Evolutionary conservation across 2,329 filamentous ascomycete species (phyloP).

Genomic region (Neonectria neomacrospora): DNA sequence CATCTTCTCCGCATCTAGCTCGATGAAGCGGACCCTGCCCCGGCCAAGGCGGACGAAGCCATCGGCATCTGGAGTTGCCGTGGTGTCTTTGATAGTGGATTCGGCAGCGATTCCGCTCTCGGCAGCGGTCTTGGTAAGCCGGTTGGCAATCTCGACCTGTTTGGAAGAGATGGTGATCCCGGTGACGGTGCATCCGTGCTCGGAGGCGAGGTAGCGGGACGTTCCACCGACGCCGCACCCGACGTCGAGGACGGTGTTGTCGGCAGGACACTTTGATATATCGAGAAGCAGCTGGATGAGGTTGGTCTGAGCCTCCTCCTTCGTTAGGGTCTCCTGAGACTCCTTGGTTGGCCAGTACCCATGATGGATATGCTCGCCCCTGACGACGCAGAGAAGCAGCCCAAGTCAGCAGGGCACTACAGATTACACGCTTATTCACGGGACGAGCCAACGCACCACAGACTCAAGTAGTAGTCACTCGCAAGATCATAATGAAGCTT

Average conservation of each 20-base stretch:
- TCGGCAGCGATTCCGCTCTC: slow-evolving; percentile 25
- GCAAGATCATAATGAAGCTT: slow-evolving; percentile 70
- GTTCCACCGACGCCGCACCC: slow-evolving; percentile 71
- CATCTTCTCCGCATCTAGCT: slow-evolving; percentile 72
- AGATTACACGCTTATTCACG: not conserved
- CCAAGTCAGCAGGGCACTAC: slow-evolving; percentile 6
- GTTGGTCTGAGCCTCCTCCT: slow-evolving; percentile 67
- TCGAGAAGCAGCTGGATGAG: slow-evolving; percentile 65
- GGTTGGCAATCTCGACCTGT: slow-evolving; percentile 68
- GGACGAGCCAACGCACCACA: slow-evolving; percentile 58
- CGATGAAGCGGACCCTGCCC: slow-evolving; percentile 64
- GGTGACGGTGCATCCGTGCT: slow-evolving; percentile 63
- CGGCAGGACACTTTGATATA: slow-evolving; percentile 45
- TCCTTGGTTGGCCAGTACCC: slow-evolving; percentile 65
- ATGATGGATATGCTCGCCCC: slow-evolving; percentile 73
- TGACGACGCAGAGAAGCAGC: slow-evolving; percentile 40
- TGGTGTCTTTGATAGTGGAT: slow-evolving; percentile 2
- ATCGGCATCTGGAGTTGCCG: slow-evolving; percentile 38
- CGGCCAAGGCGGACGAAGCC: slow-evolving; percentile 54
- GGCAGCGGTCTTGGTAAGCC: slow-evolving; percentile 53
- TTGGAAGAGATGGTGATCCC: slow-evolving; percentile 70
- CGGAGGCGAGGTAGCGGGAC: slow-evolving; percentile 63
- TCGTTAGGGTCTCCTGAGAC: slow-evolving; percentile 60
- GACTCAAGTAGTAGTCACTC: slow-evolving; percentile 69
- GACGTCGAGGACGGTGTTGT: slow-evolving; percentile 61